phyloP scores from a whole-genome alignment of 129 eudicot species.

The sunflower (Helianthus annuus) region DNA sequence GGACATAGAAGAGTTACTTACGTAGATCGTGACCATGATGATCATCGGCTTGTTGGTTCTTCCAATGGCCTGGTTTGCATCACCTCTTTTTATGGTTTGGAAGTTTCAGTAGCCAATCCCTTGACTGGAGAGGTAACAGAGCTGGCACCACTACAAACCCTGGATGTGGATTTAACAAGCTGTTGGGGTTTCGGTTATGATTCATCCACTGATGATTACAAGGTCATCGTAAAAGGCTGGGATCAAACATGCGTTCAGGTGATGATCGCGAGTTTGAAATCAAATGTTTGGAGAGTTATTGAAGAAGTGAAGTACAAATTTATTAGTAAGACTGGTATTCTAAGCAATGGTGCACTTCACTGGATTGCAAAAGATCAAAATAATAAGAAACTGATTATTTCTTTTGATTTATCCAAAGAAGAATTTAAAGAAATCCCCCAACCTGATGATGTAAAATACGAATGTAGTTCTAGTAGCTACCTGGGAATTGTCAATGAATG shows the following conservation, averaged over 20 bases:
- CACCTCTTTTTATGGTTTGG: no score
- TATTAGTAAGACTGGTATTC: background rate
- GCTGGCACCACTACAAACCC: background rate
- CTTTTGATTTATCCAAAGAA: background rate
- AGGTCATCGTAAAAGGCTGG: background rate
- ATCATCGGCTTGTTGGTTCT: no score
- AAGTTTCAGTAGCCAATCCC: no score
- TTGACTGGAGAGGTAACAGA: background rate
- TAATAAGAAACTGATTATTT: background rate
- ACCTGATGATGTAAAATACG: background rate
- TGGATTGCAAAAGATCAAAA: background rate
- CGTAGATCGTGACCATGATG: no score
- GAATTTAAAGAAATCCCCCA: background rate
- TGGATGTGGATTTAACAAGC: background rate
- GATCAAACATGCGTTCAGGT: background rate
- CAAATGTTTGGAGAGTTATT: background rate
- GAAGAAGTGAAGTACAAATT: background rate
- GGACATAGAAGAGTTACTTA: no score
- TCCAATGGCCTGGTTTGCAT: no score
- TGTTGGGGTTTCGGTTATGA: background rate
- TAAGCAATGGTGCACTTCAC: background rate
- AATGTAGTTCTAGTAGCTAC: background rate
- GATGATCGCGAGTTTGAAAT: background rate
- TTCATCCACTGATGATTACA: background rate
- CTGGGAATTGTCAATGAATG: background rate